Evolutionary conservation across 441 rosid genomes (phyloP).

Genomic region (Dalechampia spathulata): DNA sequence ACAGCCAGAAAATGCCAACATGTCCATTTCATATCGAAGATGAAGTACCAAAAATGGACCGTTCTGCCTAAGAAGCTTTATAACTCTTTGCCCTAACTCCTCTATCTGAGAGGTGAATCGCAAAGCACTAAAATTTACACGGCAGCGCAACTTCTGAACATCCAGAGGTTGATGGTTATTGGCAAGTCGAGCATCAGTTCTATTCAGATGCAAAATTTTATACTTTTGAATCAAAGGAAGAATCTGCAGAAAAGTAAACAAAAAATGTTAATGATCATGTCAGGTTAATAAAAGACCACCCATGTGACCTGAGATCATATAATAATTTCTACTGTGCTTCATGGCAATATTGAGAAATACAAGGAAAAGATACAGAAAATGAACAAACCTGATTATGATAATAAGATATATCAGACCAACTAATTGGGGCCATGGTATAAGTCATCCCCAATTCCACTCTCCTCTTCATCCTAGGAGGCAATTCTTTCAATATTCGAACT

Average conservation of each 20-base stretch:
- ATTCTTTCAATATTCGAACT: constrained; percentile 82
- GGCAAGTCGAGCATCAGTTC: constrained; percentile 84
- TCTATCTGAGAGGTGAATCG: constrained; percentile 87
- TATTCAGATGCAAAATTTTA: constrained; percentile 73
- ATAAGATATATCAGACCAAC: constrained; percentile 96
- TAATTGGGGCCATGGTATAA: constrained; percentile 81
- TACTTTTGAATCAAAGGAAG: constrained; percentile 80
- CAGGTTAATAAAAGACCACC: background rate
- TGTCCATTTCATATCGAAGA: constrained; percentile 94
- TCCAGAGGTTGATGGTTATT: constrained; percentile 64
- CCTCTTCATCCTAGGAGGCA: constrained; percentile 86
- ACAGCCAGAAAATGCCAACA: constrained; percentile 95
- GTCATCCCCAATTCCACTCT: constrained; percentile 61
- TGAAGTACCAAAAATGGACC: constrained; percentile 87
- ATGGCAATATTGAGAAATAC: background rate
- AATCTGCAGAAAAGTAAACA: constrained; percentile 39
- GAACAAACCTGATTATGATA: constrained; percentile 62
- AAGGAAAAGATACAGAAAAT: background rate
- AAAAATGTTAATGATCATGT: no score
- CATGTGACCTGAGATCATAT: no score
- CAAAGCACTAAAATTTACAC: constrained; percentile 74
- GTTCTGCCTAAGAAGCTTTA: constrained; percentile 57
- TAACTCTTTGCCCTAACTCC: constrained; percentile 75
- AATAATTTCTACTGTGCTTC: no score
- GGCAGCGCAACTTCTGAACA: constrained; percentile 79